Base-by-base conservation (phyloP, 148 eudicot genomes). In the Heliosperma pusillum region DNA sequence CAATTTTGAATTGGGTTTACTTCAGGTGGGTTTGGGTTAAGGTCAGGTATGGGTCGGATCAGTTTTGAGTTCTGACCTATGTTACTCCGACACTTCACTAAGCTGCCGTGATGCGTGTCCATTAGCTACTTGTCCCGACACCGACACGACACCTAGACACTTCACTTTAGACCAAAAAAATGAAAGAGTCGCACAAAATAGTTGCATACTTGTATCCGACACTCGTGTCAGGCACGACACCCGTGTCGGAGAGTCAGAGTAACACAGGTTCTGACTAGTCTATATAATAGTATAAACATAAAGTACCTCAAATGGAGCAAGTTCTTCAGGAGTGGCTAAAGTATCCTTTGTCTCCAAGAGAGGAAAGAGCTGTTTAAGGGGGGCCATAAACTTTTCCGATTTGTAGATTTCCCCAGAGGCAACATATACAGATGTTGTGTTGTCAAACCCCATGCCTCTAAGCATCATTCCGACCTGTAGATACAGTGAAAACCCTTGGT, bases 361-460 rank as follows among this genome's bases (percentile, higher is more conserved):
- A 36, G 99, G 97, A 83, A 95, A 95, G 69, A 92, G 84, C 79
- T 83, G 86, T 82, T 81, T 88, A 26, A 92, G 94, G 74, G 99
- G 97, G 57, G 94, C 94, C 92, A 95, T 92, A 78, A 85, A 87
- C 83, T 90, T 95, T 33, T 95, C 99, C 55, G 92, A 92, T 80
- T 89, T 86, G 74, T 95, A 95, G 53, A 95, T 95, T 74, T 85
- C 87, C 12, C 99, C 99, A 20, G 99, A 86, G 25, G 99, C 99
- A 62, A 92, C 94, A 82, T 86, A 95, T 16, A 95, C 86, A 29
- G 92, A 77, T 6, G 99, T 95, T 53, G 79, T 85, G 71, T 92
- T 92, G 79, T 92, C 97, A 72, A 95, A 95, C 24, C 99, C 99
- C 99, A 95, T 95, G 68, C 99, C 97, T 84, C 94, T 81, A 72